These are phyloP conservation scores for Apiospora aurea DNA, from an alignment of 2,329 filamentous ascomycete species.

Conservation along the genomic window DNA sequence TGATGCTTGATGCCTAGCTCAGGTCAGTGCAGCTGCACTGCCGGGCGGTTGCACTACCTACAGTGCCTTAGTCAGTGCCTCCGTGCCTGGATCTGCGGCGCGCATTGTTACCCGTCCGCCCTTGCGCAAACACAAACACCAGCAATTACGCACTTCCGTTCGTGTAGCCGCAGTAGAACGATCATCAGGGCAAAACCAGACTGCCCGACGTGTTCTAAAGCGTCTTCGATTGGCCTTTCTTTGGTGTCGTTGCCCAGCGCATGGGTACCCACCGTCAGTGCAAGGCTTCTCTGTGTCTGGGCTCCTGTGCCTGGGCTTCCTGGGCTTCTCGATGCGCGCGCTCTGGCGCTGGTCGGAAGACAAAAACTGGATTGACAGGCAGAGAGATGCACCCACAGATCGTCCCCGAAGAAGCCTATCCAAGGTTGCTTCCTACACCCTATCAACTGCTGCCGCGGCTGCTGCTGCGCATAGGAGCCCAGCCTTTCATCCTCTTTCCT, in stretches of 20 bases:
- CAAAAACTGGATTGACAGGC: slow-evolving; percentile 5
- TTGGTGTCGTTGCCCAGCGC: neutral
- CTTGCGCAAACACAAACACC: slow-evolving; percentile 3
- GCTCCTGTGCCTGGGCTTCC: no score
- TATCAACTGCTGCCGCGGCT: neutral
- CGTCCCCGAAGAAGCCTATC: neutral
- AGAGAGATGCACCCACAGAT: slow-evolving; percentile 13
- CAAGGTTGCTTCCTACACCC: slow-evolving; percentile 13
- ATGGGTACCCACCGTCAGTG: neutral
- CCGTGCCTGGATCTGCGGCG: neutral
- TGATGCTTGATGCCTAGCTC: neutral
- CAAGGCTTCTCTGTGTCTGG: neutral
- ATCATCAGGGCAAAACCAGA: neutral
- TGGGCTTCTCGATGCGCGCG: slow-evolving; percentile 2
- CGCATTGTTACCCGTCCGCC: neutral
- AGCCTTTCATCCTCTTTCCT: neutral
- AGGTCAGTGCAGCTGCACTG: neutral
- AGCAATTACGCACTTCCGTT: slow-evolving; percentile 4
- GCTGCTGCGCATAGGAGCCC: neutral
- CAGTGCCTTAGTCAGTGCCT: no score
- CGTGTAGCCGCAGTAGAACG: neutral
- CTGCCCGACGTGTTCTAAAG: slow-evolving; percentile 8
- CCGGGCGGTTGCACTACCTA: slow-evolving; percentile 3
- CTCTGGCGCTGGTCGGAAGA: neutral
- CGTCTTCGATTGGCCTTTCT: neutral